Evolutionary conservation across 352 stramenopile species (phyloP).

Genomic region (Phytopythium litorale): DNA sequence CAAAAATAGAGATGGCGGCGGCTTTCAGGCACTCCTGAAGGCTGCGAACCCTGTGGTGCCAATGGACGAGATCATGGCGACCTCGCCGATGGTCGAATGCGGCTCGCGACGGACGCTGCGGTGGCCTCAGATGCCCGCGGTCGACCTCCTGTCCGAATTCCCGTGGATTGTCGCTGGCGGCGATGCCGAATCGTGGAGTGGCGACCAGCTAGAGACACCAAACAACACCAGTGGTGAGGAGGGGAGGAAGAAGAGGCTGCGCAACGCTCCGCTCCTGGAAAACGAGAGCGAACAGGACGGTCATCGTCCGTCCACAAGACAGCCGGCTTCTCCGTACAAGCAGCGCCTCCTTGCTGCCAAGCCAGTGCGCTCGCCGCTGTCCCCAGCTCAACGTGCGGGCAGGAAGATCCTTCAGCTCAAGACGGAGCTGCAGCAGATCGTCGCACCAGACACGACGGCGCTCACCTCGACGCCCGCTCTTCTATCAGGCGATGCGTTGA

Average conservation of each 20-base stretch:
- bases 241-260: background rate
- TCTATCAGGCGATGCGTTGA: background rate
- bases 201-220: background rate
- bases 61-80: background rate
- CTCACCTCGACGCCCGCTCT: slow-evolving; percentile 2
- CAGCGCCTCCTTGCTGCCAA: slow-evolving; percentile 19
- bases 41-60: background rate
- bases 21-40: background rate
- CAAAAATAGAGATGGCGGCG: no score
- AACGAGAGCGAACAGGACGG: background rate
- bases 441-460: no score
- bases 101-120: slow-evolving; percentile 22
- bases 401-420: slow-evolving; percentile 53
- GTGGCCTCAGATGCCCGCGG: slow-evolving; percentile 25
- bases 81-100: background rate
- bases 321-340: slow-evolving; percentile 31
- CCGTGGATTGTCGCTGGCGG: slow-evolving; percentile 25
- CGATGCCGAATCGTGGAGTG: background rate
- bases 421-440: slow-evolving; percentile 25
- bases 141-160: slow-evolving; percentile 42
- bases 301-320: background rate
- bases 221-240: background rate
- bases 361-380: slow-evolving; percentile 15
- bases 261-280: background rate
- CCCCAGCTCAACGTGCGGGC: slow-evolving; percentile 45